Evolutionary conservation across 2,329 filamentous ascomycete species (phyloP).

Genomic region (Aureobasidium sp.): DNA sequence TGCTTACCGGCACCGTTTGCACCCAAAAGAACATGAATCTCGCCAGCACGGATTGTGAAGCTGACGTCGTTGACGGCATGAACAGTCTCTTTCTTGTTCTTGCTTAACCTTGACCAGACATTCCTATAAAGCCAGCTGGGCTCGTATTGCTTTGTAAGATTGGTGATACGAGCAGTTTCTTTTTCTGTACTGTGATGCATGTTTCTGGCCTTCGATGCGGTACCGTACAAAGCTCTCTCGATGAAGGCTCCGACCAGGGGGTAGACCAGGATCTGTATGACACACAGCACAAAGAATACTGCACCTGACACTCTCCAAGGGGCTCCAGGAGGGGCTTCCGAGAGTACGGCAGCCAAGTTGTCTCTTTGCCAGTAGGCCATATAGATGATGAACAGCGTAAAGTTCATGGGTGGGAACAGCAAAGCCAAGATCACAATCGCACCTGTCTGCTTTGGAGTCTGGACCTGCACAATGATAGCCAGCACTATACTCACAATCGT

Average conservation of each 20-base stretch:
- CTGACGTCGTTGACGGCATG: constrained; percentile 71
- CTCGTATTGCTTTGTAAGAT: constrained; percentile 71
- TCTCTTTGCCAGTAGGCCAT: constrained; percentile 68
- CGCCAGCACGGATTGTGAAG: constrained; percentile 64
- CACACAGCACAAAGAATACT: constrained; percentile 68
- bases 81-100: constrained; percentile 56
- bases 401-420: constrained; percentile 82
- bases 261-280: constrained; percentile 71
- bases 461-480: constrained; percentile 73
- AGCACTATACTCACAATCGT: constrained; percentile 67
- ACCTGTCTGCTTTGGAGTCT: constrained; percentile 55
- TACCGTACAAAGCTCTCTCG: constrained; percentile 70
- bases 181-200: constrained; percentile 26
- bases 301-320: constrained; percentile 64
- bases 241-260: constrained; percentile 67
- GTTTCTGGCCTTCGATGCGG: constrained; percentile 51
- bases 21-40: constrained; percentile 80
- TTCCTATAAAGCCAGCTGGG: constrained; percentile 53
- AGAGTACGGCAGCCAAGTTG: constrained; percentile 53
- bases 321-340: constrained; percentile 50
- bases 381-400: constrained; percentile 75
- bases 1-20: constrained; percentile 82
- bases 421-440: constrained; percentile 64
- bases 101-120: constrained; percentile 40
- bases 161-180: constrained; percentile 60